Percentiles rank a stretch among this genome's conserved stretches.
Conservation (phyloP, 1,139 yeast genomes). For the Taphrina deformans region DNA sequence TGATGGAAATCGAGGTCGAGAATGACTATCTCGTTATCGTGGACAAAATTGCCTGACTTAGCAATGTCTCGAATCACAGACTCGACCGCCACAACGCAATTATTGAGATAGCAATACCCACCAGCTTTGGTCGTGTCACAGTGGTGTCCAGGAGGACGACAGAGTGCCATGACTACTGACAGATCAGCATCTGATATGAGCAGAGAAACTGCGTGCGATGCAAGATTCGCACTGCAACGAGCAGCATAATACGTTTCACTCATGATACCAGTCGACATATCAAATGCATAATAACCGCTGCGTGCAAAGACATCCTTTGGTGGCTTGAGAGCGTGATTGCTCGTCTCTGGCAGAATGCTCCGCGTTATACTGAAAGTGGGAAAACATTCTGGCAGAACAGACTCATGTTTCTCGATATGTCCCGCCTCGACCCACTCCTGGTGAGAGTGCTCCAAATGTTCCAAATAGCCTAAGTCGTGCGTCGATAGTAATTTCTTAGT, state of each 20-base stretch:
- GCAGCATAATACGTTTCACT: background rate
- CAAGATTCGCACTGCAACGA: conserved; percentile 4
- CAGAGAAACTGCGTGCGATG: background rate
- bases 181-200: background rate
- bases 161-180: background rate
- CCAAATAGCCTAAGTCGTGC: background rate
- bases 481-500: background rate
- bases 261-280: conserved; percentile 15
- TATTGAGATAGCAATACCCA: conserved; percentile 20
- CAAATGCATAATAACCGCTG: conserved; percentile 9
- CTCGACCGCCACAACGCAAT: conserved; percentile 6
- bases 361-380: background rate
- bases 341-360: background rate
- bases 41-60: background rate
- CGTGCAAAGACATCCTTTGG: conserved; percentile 16
- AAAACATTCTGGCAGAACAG: conserved; percentile 13
- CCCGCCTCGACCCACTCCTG: background rate
- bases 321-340: background rate
- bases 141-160: conserved; percentile 29
- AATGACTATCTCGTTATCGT: background rate
- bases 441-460: background rate
- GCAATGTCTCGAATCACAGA: background rate
- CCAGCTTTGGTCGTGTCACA: conserved; percentile 8
- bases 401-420: background rate
- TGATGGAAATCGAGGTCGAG: conserved; percentile 23